These are phyloP conservation scores for Ophiostoma quercus DNA, from an alignment of 2,329 filamentous ascomycete genomes.

Conservation along the genomic window DNA sequence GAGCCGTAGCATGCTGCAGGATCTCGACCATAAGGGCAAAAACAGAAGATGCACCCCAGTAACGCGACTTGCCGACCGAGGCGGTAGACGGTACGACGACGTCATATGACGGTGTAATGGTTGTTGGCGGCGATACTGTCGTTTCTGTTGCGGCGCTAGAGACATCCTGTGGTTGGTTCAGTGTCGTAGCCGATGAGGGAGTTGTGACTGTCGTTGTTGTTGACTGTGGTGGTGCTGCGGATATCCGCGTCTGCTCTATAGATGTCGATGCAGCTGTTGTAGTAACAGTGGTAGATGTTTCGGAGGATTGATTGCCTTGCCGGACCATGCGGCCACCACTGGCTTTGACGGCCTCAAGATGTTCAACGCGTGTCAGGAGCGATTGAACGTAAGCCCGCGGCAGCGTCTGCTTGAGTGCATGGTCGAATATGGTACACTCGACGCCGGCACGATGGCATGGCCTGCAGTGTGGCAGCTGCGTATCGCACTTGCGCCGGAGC, in stretches of 20 bases:
- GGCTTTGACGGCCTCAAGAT: conserved; percentile 24
- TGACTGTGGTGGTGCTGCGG: background rate
- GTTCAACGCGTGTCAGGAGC: conserved; percentile 23
- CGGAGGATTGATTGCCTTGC: background rate
- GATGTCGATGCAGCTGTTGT: background rate
- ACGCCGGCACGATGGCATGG: conserved; percentile 22
- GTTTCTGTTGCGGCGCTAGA: background rate
- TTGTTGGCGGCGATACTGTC: no score
- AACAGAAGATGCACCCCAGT: conserved; percentile 26
- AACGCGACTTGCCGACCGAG: conserved; percentile 20
- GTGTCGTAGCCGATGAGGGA: background rate
- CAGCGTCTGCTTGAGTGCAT: conserved; percentile 26
- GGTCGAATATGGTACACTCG: conserved; percentile 26
- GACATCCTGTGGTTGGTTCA: background rate
- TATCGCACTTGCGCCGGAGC: conserved; percentile 26
- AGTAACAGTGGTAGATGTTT: background rate
- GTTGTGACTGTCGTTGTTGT: background rate
- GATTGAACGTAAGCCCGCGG: conserved; percentile 26
- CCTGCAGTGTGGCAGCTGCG: conserved; percentile 25
- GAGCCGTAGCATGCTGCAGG: conserved; percentile 23
- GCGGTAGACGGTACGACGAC: conserved; percentile 22
- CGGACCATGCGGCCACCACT: background rate
- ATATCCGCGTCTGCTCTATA: background rate
- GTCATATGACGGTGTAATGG: conserved; percentile 22
- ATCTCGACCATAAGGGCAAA: conserved; percentile 27